Conservation (phyloP, 164 flowering plant genomes). For the Nelumbo lutea region DNA sequence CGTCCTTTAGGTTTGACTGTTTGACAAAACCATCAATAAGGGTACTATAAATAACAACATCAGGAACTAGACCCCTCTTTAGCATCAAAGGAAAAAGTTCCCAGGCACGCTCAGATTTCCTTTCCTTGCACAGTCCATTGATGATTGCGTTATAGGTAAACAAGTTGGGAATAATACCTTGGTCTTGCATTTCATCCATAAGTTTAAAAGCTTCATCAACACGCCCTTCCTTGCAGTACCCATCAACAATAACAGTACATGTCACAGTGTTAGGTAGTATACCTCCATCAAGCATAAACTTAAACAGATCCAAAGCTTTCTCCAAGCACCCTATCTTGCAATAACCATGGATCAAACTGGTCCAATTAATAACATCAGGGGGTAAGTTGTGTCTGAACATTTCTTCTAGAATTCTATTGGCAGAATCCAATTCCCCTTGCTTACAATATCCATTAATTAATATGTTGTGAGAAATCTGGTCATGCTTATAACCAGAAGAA, state of each 20-base stretch:
- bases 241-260: slow-evolving; percentile 37
- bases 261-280: slow-evolving; percentile 25
- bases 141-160: slow-evolving; percentile 39
- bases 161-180: slow-evolving; percentile 34
- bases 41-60: slow-evolving; percentile 32
- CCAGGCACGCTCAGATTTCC: slow-evolving; percentile 29
- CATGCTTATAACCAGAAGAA: slow-evolving; percentile 33
- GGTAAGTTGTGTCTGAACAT: slow-evolving; percentile 36
- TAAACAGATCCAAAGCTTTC: slow-evolving; percentile 30
- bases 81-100: slow-evolving; percentile 49
- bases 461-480: slow-evolving; percentile 29
- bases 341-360: slow-evolving; percentile 33
- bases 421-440: slow-evolving; percentile 37
- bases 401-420: slow-evolving; percentile 31
- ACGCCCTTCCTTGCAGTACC: slow-evolving; percentile 41
- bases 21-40: slow-evolving; percentile 51
- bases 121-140: slow-evolving; percentile 34
- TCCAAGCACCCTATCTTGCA: slow-evolving; percentile 32
- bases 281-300: slow-evolving; percentile 30
- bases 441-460: slow-evolving; percentile 40
- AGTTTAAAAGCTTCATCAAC: slow-evolving; percentile 38
- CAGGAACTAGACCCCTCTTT: slow-evolving; percentile 40
- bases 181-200: slow-evolving; percentile 32
- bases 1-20: slow-evolving; percentile 31
- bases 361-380: slow-evolving; percentile 30